These are phyloP conservation scores for Spinacia oleracea DNA, from an alignment of 179 eudicot species.

Conservation along the genomic window DNA sequence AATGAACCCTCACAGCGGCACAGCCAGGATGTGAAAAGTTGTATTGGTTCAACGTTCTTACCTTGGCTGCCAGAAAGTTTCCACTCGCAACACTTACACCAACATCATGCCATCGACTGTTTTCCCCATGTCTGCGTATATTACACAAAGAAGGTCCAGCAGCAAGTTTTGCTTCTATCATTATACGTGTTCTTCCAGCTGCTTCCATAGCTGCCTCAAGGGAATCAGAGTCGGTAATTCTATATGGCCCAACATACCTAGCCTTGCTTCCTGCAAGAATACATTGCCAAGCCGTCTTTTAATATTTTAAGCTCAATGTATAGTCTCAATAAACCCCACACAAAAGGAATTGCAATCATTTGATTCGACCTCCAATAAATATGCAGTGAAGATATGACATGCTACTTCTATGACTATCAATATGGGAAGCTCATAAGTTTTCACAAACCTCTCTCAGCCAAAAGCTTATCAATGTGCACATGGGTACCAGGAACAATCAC, in stretches of 20 bases:
- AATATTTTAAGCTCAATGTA: background rate
- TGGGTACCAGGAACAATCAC: constrained; percentile 95
- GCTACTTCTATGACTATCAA: background rate
- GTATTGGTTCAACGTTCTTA: constrained; percentile 24
- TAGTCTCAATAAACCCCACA: background rate
- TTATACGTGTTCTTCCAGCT: constrained; percentile 71
- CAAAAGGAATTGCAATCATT: background rate
- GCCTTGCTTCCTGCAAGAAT: constrained; percentile 60
- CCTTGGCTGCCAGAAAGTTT: constrained; percentile 95
- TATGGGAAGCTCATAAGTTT: background rate
- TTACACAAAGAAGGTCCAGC: constrained; percentile 88
- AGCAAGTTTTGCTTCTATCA: constrained; percentile 88
- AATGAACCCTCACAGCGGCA: constrained; percentile 1
- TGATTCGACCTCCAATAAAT: background rate
- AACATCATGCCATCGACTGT: constrained; percentile 81
- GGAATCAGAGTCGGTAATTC: constrained; percentile 77
- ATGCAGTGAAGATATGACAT: no score
- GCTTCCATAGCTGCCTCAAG: constrained; percentile 94
- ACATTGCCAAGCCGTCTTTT: background rate
- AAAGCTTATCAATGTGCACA: constrained; percentile 77
- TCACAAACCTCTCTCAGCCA: constrained; percentile 72
- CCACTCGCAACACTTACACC: constrained; percentile 97
- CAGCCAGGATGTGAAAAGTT: constrained; percentile 1
- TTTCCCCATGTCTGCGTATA: constrained; percentile 90
- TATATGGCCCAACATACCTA: constrained; percentile 76